These are phyloP conservation scores for Rhypophila decipiens DNA, from an alignment of 495 filamentous ascomycete species.

Conservation along the genomic window DNA sequence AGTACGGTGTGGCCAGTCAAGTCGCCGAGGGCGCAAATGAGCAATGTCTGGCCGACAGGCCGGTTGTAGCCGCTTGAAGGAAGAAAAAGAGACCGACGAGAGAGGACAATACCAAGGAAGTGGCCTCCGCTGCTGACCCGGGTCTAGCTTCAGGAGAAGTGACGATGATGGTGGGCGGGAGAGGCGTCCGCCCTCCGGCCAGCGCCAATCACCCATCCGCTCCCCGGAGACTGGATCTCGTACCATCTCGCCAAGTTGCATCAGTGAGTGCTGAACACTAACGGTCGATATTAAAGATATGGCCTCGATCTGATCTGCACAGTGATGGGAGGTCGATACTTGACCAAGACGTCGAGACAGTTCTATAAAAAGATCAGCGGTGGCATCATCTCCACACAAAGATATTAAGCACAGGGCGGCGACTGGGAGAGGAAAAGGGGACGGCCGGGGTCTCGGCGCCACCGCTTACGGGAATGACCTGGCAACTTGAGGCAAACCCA, in stretches of 20 bases:
- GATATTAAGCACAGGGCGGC: slow-evolving; percentile 5
- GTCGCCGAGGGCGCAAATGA: neutral
- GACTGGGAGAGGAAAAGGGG: slow-evolving; percentile 1
- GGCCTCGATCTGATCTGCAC: slow-evolving; percentile 19
- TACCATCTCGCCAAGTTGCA: slow-evolving; percentile 10
- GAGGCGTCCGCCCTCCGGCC: neutral
- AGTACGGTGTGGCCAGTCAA: slow-evolving; percentile 4
- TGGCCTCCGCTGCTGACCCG: slow-evolving; percentile 10
- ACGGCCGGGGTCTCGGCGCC: slow-evolving; percentile 15
- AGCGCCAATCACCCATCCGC: neutral
- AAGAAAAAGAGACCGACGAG: neutral
- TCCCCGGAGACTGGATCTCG: slow-evolving; percentile 8
- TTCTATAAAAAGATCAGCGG: slow-evolving; percentile 39
- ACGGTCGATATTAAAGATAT: slow-evolving; percentile 8
- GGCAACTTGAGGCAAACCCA: slow-evolving; percentile 16
- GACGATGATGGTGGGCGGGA: neutral
- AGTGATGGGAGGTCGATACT: neutral
- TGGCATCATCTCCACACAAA: slow-evolving; percentile 7
- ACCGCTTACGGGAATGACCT: slow-evolving; percentile 10
- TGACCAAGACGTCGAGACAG: slow-evolving; percentile 7
- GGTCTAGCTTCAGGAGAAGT: slow-evolving; percentile 6
- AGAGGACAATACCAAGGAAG: neutral
- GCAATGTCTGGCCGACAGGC: neutral
- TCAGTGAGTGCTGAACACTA: slow-evolving; percentile 6
- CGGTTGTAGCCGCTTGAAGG: slow-evolving; percentile 5